These are phyloP conservation scores for Salvia hispanica DNA, from an alignment of 257 asterid genomes.

Conservation along the genomic window DNA sequence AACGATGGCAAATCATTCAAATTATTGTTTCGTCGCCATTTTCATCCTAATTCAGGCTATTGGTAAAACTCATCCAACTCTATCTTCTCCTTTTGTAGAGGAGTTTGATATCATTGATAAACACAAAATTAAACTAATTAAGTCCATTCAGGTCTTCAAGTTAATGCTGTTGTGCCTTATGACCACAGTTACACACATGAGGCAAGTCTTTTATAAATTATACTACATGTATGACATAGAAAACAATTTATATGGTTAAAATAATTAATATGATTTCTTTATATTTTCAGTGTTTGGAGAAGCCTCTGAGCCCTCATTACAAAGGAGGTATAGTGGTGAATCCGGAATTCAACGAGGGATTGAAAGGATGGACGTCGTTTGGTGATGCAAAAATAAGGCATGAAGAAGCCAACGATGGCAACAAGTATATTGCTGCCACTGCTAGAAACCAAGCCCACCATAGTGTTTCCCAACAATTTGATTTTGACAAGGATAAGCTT, in stretches of 20 bases:
- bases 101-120: no score
- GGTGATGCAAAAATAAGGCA: constrained; percentile 42
- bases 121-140: background rate
- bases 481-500: constrained; percentile 43
- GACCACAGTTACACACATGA: constrained; percentile 41
- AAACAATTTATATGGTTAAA: no score
- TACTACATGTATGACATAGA: no score
- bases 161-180: constrained; percentile 30
- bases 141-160: constrained; percentile 30
- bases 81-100: no score
- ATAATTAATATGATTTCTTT: no score
- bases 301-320: constrained; percentile 55
- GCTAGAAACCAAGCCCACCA: constrained; percentile 36
- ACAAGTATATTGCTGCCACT: constrained; percentile 45
- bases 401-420: constrained; percentile 40
- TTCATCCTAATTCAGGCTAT: constrained; percentile 1
- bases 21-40: constrained; percentile 9
- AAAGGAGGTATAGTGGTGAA: constrained; percentile 63
- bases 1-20: constrained; percentile 27
- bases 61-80: background rate
- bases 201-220: constrained; percentile 14
- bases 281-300: constrained; percentile 48
- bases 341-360: constrained; percentile 54
- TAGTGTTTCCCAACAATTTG: constrained; percentile 46
- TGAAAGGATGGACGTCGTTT: constrained; percentile 52